Percentiles rank a stretch among this genome's conserved stretches.
Evolutionary conservation across 2,329 filamentous ascomycete genomes (phyloP).

Genomic region (Podosphaera xanthii): DNA sequence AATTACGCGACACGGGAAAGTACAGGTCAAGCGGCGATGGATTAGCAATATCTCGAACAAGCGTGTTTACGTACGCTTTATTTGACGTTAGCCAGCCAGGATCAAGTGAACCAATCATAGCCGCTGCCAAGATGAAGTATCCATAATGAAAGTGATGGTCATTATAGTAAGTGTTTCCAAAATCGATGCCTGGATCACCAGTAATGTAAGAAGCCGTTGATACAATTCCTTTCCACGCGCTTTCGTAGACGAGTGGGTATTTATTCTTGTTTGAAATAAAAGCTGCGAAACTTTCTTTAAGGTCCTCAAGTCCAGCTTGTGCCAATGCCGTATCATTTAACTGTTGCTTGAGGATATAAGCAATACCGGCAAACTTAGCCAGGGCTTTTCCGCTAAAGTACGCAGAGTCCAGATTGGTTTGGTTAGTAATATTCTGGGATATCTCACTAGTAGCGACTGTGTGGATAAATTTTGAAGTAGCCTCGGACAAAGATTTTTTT

Average conservation of each 20-base stretch:
- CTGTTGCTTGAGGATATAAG: conserved; percentile 42
- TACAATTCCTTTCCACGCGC: conserved; percentile 58
- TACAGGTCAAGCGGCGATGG: conserved; percentile 43
- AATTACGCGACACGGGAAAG: conserved; percentile 64
- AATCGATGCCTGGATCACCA: conserved; percentile 50
- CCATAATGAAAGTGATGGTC: conserved; percentile 42
- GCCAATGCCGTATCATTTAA: conserved; percentile 33
- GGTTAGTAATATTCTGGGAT: conserved; percentile 47
- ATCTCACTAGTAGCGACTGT: conserved; percentile 49
- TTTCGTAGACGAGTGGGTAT: conserved; percentile 41
- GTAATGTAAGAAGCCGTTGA: conserved; percentile 51
- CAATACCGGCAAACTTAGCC: conserved; percentile 50
- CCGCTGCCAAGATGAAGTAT: conserved; percentile 73
- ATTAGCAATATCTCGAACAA: conserved; percentile 69
- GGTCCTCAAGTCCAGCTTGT: conserved; percentile 30
- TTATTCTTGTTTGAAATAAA: conserved; percentile 47
- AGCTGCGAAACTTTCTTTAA: conserved; percentile 42
- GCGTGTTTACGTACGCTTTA: conserved; percentile 55
- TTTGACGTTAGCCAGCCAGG: conserved; percentile 51
- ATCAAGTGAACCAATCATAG: conserved; percentile 62
- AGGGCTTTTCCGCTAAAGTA: conserved; percentile 79
- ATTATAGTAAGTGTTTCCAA: conserved; percentile 75
- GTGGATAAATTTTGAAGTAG: conserved; percentile 35
- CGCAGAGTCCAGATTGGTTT: conserved; percentile 63
- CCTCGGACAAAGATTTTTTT: conserved; percentile 23